Evolutionary conservation across 2,329 filamentous ascomycete genomes (phyloP), one percentile per base, ranked within the genome.

Genomic region (Bimuria novae-zelandiae): DNA sequence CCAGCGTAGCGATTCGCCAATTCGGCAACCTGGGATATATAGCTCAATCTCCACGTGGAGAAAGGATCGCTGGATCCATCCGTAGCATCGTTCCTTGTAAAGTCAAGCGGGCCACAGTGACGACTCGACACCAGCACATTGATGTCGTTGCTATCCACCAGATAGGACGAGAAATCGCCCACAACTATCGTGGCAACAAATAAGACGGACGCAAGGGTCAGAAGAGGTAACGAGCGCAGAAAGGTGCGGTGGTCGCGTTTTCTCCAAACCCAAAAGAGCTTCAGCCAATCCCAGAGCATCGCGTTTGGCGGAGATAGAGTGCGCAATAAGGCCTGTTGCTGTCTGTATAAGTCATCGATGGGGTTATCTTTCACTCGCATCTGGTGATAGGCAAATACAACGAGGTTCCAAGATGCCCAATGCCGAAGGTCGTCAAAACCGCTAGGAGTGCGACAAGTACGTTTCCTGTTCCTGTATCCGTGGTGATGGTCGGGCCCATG

Each of bases 371-470:
- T 49, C 12, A 43, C 44, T 10, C 52, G 44, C 19, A 47, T 17
- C 25, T 55, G 52, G 23, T 55, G 52, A 22, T 43, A 43, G 11
- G 7, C 27, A 23, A 33, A 57, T 3, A 46, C 36, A 22, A 52
- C n/a, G n/a, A 57, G 37, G 27, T 52, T 45, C 52, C 52, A 57
- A 2, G 55, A 17, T 52, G 55, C 5, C 22, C 22, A 22, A 32
- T 55, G 7, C 47, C 56, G 1, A 59, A 17, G 6, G 53, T 23
- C 10, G 50, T 40, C 8, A 49, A 19, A 4, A 65, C 50, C 3
- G 62, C 61, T 3, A 65, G 50, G 16, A 67, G 40, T 2, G 62
- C 62, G 30, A 67, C 54, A 16, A 63, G 16, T 1, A 67, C 17
- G 11, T 49, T 56, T 17, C 64, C 64, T 10, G 58, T 63, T 25